These are phyloP conservation scores for Lumnitzera littorea DNA, from an alignment of 345 rosid genomes.

Conservation along the genomic window DNA sequence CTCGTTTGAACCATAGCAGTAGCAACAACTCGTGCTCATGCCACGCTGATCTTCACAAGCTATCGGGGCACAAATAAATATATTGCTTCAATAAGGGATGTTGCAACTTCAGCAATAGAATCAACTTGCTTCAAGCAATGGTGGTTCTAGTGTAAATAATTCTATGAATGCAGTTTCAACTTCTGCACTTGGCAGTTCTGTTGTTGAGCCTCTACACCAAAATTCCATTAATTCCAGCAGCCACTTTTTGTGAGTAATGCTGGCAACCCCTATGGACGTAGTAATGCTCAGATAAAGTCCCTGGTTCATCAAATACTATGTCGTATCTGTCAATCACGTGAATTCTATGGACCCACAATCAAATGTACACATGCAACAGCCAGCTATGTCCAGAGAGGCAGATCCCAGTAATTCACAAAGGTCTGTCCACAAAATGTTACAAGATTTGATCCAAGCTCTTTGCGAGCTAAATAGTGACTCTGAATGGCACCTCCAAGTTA, in stretches of 20 bases:
- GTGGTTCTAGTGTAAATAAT: slow-evolving; percentile 27
- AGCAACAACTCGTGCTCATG: too few relatives aligned
- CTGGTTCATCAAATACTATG: slow-evolving; percentile 40
- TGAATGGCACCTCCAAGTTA: too few relatives aligned
- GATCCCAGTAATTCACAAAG: slow-evolving; percentile 39
- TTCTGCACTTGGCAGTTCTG: slow-evolving; percentile 33
- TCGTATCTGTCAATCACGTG: slow-evolving; percentile 25
- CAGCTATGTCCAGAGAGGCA: slow-evolving; percentile 33
- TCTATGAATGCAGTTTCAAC: slow-evolving; percentile 20
- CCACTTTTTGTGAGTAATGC: slow-evolving; percentile 33
- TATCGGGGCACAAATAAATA: too few relatives aligned
- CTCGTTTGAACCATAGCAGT: too few relatives aligned
- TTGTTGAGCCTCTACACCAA: slow-evolving; percentile 41
- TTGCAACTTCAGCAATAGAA: too few relatives aligned
- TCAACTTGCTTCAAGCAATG: slow-evolving; percentile 30
- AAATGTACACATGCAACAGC: slow-evolving; percentile 27
- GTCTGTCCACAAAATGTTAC: slow-evolving; percentile 52
- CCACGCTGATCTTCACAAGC: too few relatives aligned
- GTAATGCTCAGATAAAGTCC: slow-evolving; percentile 36
- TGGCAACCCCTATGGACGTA: slow-evolving; percentile 37
- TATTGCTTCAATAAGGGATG: too few relatives aligned
- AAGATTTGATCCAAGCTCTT: slow-evolving; percentile 45
- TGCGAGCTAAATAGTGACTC: too few relatives aligned
- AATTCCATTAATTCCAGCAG: slow-evolving; percentile 48
- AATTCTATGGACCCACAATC: slow-evolving; percentile 29